Base-by-base conservation (phyloP, 176 grass and related monocot species). In the Poa pratensis region DNA sequence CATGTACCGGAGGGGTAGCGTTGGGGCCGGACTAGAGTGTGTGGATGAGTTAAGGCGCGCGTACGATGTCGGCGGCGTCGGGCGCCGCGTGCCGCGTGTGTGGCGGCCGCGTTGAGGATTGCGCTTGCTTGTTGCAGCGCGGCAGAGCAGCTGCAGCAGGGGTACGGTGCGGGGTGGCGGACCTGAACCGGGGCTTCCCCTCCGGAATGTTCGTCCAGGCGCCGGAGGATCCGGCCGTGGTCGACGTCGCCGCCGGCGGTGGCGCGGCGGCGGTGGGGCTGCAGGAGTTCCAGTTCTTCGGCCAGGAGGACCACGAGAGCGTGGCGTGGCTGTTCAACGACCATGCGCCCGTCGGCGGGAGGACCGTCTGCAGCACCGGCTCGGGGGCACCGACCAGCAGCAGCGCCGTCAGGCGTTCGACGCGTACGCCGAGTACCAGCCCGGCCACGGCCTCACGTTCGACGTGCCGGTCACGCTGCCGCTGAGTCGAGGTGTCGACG, bases 201-300 rank as follows among this genome's bases (percentile, higher is more conserved):
- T 1, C 63, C 43, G 76, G 58, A n/a, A 51, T 75, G 73, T 75
- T 81, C 42, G 73, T 67, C 72, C 72, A 81, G 49, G 76, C 27
- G 50, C 22, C 17, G 67, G 89, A 80, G 80, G 89, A 63, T 28
- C 32, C 35, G 28, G n/a, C 24, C n/a, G 17, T 9, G 32, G 49
- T 66, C 81, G 80, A 14, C 65, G 55, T 35, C 12, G 17, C 9
- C 2, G 18, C 9, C 0, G 42, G 51, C 53, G 63, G n/a, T 17
- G 65, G 27, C 3, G 54, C 85, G 1, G 68, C 77, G 4, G 89
- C 89, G 26, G 86, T 37, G 22, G 86, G 89, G 53, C 48, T 87
- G 57, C 87, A 88, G 37, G 81, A 94, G 66, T 99, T 94, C 86
- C 93, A 96, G 81, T 94, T 99, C 59, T 99, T 94, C 84, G 91